Evolutionary conservation across 192 early-diverging fungal genomes (phyloP).

Genomic region (Mortierella hygrophila): DNA sequence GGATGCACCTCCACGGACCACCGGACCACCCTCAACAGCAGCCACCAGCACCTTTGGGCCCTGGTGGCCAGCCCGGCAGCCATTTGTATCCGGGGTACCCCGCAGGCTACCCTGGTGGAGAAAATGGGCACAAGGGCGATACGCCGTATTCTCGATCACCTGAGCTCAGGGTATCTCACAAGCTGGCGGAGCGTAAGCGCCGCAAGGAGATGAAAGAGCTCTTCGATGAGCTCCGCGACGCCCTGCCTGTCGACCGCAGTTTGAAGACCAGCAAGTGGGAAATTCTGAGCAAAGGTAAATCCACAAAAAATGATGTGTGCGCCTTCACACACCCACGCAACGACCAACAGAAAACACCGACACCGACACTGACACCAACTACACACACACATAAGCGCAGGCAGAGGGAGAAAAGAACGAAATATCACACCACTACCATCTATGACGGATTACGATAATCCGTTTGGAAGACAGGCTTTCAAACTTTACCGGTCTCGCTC

Average conservation of each 20-base stretch:
- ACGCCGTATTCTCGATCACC: constrained; percentile 80
- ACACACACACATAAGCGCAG: no score
- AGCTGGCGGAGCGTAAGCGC: constrained; percentile 88
- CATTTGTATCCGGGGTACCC: constrained; percentile 50
- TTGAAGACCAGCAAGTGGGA: constrained; percentile 93
- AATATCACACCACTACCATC: not conserved
- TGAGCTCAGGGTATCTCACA: constrained; percentile 87
- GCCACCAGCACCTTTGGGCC: not conserved
- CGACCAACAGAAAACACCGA: not conserved
- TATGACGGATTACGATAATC: not conserved
- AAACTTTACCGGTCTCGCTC: not conserved
- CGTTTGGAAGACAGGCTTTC: not conserved
- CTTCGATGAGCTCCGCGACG: constrained; percentile 87
- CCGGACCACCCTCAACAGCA: constrained; percentile 8
- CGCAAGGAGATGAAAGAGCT: constrained; percentile 93
- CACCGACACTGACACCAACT: no score
- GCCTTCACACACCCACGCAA: not conserved
- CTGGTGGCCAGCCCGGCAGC: not conserved
- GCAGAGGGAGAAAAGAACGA: not conserved
- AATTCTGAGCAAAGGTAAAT: constrained; percentile 86
- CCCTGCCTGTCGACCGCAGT: constrained; percentile 83
- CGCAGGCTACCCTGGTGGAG: constrained; percentile 24
- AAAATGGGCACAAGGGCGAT: constrained; percentile 46
- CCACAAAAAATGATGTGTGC: not conserved
- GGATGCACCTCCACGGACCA: constrained; percentile 41